These are phyloP conservation scores for Allomyces macrogynus DNA, from an alignment of 192 early-diverging fungal species.

Conservation along the genomic window DNA sequence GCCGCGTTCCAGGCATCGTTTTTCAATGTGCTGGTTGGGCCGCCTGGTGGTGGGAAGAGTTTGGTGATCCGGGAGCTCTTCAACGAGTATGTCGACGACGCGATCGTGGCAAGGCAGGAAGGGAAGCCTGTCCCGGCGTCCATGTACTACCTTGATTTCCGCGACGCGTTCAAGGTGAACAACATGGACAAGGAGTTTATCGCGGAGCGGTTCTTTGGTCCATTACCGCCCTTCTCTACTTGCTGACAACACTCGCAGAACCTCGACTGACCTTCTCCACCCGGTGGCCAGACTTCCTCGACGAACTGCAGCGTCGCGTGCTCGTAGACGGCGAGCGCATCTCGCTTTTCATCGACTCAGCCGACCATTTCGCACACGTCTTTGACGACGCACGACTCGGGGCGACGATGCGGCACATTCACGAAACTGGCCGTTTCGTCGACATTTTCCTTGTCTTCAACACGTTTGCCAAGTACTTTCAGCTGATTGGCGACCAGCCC, in stretches of 20 bases:
- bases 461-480: not conserved
- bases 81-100: too few species aligned
- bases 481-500: not conserved
- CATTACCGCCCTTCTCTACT: too few species aligned
- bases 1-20: too few species aligned
- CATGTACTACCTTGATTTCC: not conserved
- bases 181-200: not conserved
- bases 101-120: too few species aligned
- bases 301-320: not conserved
- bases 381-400: not conserved
- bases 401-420: not conserved
- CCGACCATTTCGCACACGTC: not conserved
- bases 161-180: not conserved
- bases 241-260: too few species aligned
- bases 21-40: too few species aligned
- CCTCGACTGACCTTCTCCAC: too few species aligned
- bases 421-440: not conserved
- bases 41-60: too few species aligned
- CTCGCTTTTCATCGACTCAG: not conserved
- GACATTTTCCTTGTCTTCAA: not conserved
- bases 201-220: not conserved
- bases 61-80: too few species aligned
- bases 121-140: not conserved
- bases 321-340: not conserved
- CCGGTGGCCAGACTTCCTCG: not conserved